A percentile compares a stretch with the other conserved stretches of the same genome.
These are phyloP conservation scores for Colletotrichum brevisporum DNA, from an alignment of 2,329 filamentous ascomycete genomes.

Conservation along the genomic window DNA sequence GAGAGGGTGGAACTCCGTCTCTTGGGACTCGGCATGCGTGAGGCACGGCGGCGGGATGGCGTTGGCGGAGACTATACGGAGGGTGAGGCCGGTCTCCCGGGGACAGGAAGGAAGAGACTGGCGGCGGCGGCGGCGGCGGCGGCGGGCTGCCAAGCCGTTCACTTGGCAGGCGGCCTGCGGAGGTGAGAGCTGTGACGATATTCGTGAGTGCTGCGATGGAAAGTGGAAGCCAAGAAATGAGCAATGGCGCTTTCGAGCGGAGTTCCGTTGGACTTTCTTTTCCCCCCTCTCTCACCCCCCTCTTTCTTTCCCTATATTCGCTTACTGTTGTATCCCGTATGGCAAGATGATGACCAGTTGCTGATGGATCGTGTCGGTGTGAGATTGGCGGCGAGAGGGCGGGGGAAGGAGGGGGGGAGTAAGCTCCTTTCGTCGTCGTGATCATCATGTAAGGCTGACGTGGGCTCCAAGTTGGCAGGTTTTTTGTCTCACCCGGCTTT, in stretches of 20 bases:
- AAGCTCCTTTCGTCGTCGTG: not conserved
- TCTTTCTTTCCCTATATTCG: not conserved
- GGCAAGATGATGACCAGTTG: not conserved
- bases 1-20: slow-evolving; percentile 1
- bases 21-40: not conserved
- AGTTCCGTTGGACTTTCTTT: not conserved
- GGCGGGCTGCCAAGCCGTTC: too few species aligned
- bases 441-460: too few species aligned
- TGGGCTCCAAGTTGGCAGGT: too few species aligned
- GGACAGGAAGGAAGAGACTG: too few species aligned
- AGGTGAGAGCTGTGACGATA: not conserved
- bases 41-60: not conserved
- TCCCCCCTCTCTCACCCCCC: not conserved
- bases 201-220: not conserved
- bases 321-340: slow-evolving; percentile 11
- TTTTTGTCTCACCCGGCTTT: too few species aligned
- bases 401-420: not conserved
- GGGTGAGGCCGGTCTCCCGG: too few species aligned
- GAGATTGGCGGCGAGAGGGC: not conserved
- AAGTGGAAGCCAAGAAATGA: not conserved
- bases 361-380: not conserved
- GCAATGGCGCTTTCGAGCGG: not conserved
- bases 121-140: too few species aligned
- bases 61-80: too few species aligned
- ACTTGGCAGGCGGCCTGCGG: too few species aligned